Conservation (phyloP, 306 rosid species). For the Biancaea sappan region DNA sequence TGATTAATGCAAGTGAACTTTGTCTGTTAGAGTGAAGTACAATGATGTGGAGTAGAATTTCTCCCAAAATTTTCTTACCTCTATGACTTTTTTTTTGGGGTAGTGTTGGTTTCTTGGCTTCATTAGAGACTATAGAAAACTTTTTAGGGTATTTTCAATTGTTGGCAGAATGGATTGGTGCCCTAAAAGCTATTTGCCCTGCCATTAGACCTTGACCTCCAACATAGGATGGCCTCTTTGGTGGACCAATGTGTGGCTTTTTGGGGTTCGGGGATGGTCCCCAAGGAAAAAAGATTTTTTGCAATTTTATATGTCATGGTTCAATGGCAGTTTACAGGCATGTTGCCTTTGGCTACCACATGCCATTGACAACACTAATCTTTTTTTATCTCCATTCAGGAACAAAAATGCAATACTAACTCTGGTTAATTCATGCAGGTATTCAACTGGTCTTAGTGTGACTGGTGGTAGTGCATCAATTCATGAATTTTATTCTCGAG, state of each 20-base stretch:
- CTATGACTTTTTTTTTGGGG: neutral
- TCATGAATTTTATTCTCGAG: slow-evolving; percentile 92
- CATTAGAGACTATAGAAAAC: slow-evolving; percentile 1
- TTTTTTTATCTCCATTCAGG: neutral
- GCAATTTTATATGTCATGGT: neutral
- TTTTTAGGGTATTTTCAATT: neutral
- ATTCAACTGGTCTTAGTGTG: slow-evolving; percentile 92
- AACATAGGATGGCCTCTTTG: neutral
- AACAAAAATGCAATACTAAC: neutral
- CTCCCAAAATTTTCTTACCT: neutral
- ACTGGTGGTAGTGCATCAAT: slow-evolving; percentile 85
- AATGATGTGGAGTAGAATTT: neutral
- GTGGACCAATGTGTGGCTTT: no score
- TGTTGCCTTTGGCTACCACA: no score
- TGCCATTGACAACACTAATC: neutral
- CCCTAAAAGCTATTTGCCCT: no score
- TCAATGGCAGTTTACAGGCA: neutral
- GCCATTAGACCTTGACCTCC: no score
- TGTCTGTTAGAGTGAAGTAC: neutral
- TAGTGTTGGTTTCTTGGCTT: neutral
- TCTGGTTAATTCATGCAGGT: slow-evolving; percentile 51
- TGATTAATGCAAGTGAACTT: neutral
- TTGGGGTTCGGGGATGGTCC: neutral
- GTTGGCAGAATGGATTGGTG: no score
- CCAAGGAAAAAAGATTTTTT: no score